Evolutionary conservation across 257 asterid species (phyloP).

Genomic region (Scutellaria barbata): DNA sequence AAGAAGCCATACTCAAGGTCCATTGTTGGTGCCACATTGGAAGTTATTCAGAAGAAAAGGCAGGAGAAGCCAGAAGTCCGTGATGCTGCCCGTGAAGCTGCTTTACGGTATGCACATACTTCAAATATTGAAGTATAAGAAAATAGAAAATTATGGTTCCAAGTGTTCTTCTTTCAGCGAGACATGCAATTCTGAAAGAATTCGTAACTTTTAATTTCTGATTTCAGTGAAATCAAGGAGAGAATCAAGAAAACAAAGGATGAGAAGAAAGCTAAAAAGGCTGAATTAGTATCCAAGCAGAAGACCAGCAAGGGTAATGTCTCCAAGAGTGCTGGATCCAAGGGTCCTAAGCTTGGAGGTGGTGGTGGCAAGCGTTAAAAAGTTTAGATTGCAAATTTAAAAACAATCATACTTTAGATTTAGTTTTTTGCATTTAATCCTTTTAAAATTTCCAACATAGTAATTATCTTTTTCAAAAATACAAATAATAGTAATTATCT

Average conservation of each 20-base stretch:
- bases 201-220: not conserved
- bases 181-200: not conserved
- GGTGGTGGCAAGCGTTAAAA: conserved; percentile 62
- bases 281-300: conserved; percentile 52
- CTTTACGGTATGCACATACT: conserved; percentile 47
- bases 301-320: conserved; percentile 48
- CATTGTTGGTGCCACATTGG: conserved; percentile 69
- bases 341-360: conserved; percentile 66
- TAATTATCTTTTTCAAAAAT: no score
- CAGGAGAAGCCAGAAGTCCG: conserved; percentile 67
- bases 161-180: not conserved
- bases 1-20: conserved; percentile 76
- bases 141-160: not conserved
- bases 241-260: conserved; percentile 70
- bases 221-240: conserved; percentile 63
- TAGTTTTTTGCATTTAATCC: no score
- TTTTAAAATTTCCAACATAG: no score
- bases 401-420: no score
- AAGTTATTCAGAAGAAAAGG: conserved; percentile 66
- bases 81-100: conserved; percentile 75
- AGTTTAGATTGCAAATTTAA: no score
- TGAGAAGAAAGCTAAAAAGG: conserved; percentile 71
- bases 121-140: not conserved
- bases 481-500: no score
- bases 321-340: conserved; percentile 56